Conservation (phyloP, 345 rosid species). For the Hibiscus trionum region DNA sequence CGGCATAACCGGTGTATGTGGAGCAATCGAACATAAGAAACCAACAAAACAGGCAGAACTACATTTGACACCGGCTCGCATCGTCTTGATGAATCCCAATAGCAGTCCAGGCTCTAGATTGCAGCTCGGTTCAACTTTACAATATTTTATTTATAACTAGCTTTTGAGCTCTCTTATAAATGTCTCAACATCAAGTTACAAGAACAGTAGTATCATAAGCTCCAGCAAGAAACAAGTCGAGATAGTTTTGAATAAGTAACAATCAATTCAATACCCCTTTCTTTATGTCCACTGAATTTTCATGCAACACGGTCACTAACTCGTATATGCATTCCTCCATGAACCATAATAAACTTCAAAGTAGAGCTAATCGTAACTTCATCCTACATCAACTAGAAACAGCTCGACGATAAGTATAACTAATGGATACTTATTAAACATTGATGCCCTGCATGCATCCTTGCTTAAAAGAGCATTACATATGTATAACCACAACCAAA, state of each 20-base stretch:
- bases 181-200: neutral
- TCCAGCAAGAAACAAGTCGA: neutral
- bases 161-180: neutral
- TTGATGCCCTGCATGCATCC: too few relatives aligned
- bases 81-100: neutral
- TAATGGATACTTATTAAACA: too few relatives aligned
- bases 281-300: neutral
- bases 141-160: neutral
- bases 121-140: neutral
- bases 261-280: neutral
- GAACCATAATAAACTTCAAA: neutral
- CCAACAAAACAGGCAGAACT: neutral
- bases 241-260: neutral
- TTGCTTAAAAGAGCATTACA: too few relatives aligned
- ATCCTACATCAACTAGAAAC: too few relatives aligned
- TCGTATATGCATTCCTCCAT: neutral
- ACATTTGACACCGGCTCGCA: neutral
- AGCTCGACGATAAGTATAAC: too few relatives aligned
- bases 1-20: neutral
- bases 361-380: too few relatives aligned
- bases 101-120: neutral
- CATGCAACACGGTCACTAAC: neutral
- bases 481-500: too few relatives aligned
- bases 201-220: neutral
- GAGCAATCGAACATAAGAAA: neutral